A percentile compares a stretch with the other conserved stretches of the same genome.
phyloP scores from a whole-genome alignment of 352 stramenopile species.

The Phytophthora pinifolia region DNA sequence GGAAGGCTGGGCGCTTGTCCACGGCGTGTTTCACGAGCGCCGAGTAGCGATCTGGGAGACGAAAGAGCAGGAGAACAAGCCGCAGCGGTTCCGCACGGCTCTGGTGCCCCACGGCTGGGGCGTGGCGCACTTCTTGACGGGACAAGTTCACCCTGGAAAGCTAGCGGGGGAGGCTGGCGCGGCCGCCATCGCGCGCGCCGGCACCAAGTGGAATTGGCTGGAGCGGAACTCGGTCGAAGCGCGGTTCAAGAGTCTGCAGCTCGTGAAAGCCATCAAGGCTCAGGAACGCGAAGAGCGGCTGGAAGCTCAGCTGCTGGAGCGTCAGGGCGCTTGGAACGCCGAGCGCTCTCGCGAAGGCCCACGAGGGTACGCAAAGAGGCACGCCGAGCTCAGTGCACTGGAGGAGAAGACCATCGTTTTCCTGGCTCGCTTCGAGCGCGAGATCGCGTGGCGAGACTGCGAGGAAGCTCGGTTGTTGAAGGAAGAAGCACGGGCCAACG shows the following conservation, averaged over 20 bases:
- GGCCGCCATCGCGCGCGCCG: neutral
- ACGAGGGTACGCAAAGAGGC: slow-evolving; percentile 66
- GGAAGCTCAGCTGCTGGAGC: slow-evolving; percentile 58
- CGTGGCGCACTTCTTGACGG: slow-evolving; percentile 72
- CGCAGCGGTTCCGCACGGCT: slow-evolving; percentile 19
- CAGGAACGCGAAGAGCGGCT: slow-evolving; percentile 67
- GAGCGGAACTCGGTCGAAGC: slow-evolving; percentile 67
- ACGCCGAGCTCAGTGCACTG: slow-evolving; percentile 55
- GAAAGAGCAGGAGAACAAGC: slow-evolving; percentile 11
- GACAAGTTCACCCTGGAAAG: slow-evolving; percentile 25
- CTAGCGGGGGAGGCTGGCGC: neutral
- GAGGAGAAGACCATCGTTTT: slow-evolving; percentile 61
- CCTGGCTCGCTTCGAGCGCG: slow-evolving; percentile 43
- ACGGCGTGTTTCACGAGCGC: slow-evolving; percentile 68
- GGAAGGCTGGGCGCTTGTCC: slow-evolving; percentile 76
- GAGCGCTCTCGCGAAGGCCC: slow-evolving; percentile 69
- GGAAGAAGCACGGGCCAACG: slow-evolving; percentile 50
- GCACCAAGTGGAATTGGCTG: slow-evolving; percentile 60
- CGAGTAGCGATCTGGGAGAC: slow-evolving; percentile 29
- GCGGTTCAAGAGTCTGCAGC: slow-evolving; percentile 68
- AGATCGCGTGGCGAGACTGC: slow-evolving; percentile 38
- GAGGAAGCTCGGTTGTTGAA: slow-evolving; percentile 54
- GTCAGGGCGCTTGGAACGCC: slow-evolving; percentile 65
- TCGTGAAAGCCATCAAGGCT: slow-evolving; percentile 70
- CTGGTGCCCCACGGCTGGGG: slow-evolving; percentile 76